Evolutionary conservation across 2,329 filamentous ascomycete genomes (phyloP), one percentile per base, ranked within the genome.

Genomic region (Emergomyces orientalis): DNA sequence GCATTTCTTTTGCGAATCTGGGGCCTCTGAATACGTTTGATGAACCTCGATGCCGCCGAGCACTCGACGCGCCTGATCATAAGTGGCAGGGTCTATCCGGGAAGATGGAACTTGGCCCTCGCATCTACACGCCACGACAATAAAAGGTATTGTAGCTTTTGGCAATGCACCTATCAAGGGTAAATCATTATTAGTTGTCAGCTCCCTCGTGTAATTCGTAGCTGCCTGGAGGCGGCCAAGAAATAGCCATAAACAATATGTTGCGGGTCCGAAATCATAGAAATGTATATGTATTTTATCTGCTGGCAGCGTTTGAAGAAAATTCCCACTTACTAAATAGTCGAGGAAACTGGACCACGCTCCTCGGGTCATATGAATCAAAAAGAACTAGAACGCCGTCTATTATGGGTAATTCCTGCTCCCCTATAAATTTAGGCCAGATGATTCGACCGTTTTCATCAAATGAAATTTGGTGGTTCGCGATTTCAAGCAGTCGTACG

Each of bases 101-200:
- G 88, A 86, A 64, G 85, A 79, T 63, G 84, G 82, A 65, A 87
- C 84, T 57, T 88, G 86, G 59, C 86, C 84, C 74, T 97, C 93
- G 79, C 90, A 96, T 80, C 97, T 97, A 74, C 88, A 93, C 62
- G 91, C 90, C 60, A 95, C 89, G 51, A 97, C 83, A 65, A 93
- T 82, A 61, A 88, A 88, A 9, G 92, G 91, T 47, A 96, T 77
- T 30, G 83, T 82, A 22, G 88, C 86, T 69, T 87, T 88, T 63
- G 86, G 84, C 60, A 96, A 81, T 51, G 88, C 87, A 77, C 86
- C 91, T 95, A 74, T 70, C 68, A 62, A 51, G 63, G 34, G 17
- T 59, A 25, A 43, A 27, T 30, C 49, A 54, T 34, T n/a, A 47
- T 59, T 45, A 34, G 39, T 34, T 45, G 32, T 7, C 14, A 56